Base-by-base conservation (phyloP, 495 filamentous ascomycete genomes). In the Talaromyces stipitatus region DNA sequence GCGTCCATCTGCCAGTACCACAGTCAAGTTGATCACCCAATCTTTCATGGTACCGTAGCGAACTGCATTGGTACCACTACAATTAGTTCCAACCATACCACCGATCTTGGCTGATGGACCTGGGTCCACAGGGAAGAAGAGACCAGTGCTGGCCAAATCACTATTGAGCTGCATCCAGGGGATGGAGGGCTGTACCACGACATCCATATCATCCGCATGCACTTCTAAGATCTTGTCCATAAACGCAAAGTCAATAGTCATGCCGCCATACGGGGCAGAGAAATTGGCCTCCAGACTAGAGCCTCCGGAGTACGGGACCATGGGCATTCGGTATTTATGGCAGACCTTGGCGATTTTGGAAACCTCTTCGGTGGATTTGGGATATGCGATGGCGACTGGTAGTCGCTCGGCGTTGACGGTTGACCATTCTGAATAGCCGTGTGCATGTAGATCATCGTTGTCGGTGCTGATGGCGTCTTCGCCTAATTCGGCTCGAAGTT, bases 41-140 rank as follows among this genome's bases (percentile, higher is more conserved):
- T 97, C 92, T 60, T 89, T 85, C 92, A 97, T 97, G 0, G 92
- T 96, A 1, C 92, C 92, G 66, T 96, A 97, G 23, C 90, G 80
- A 64, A 95, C 91, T 14, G 92, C 87, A 69, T 97, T 96, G 28
- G 92, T 97, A 30, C 92, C 92, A 58, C 83, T 88, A 77, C 92
- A 97, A 28, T 91, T 91, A 0, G 92, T 97, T 0, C 89, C 92
- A 11, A 97, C 84, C 92, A 97, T 97, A 38, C 92, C 92, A 33
- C 92, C 92, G 60, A 97, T 96, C 84, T 89, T 88, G 3, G 74
- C 80, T 12, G 80, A 78, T 61, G 77, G 82, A 22, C 80, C 88
- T 16, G 90, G 90, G 63, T 95, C 90, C 14, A 91, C 82, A 0
- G 92, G 92, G 68, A 97, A 95, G 74, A 96, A 96, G 12, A 96